phyloP scores from a whole-genome alignment of 1,284 basidiomycete species.

The Ustilago trichophora region DNA sequence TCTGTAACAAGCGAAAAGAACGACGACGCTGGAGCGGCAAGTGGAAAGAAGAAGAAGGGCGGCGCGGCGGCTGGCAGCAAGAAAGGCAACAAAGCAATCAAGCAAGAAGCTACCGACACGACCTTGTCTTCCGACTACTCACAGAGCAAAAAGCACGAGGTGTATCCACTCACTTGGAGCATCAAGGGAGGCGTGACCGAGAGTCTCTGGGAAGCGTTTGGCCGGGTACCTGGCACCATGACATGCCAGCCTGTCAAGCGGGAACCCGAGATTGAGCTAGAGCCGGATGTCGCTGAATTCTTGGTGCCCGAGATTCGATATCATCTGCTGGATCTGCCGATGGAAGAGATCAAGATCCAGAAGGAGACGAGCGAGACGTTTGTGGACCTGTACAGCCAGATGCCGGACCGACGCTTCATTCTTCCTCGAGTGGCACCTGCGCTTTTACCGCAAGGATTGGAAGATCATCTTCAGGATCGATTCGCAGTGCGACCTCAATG shows the following conservation, averaged over 20 bases:
- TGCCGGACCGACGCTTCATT: conserved; percentile 43
- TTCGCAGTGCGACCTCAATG: conserved; percentile 55
- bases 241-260: conserved; percentile 50
- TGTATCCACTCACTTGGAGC: conserved; percentile 53
- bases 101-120: conserved; percentile 11
- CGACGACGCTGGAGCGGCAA: conserved; percentile 7
- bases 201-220: conserved; percentile 60
- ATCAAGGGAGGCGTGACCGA: conserved; percentile 50
- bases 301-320: conserved; percentile 50
- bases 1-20: conserved; percentile 7
- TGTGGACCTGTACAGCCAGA: conserved; percentile 39
- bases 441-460: conserved; percentile 49
- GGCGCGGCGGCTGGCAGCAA: conserved; percentile 10
- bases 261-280: conserved; percentile 48
- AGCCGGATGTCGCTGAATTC: conserved; percentile 50
- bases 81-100: conserved; percentile 30
- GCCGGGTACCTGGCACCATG: conserved; percentile 55
- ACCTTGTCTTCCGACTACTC: conserved; percentile 5
- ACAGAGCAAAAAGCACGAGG: conserved; percentile 49
- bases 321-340: conserved; percentile 43
- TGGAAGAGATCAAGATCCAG: conserved; percentile 49
- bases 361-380: conserved; percentile 48
- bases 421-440: conserved; percentile 17
- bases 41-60: conserved; percentile 29
- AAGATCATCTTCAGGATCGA: conserved; percentile 58